Evolutionary conservation across 2,329 filamentous ascomycete genomes (phyloP).

Genomic region (Emydomyces testavorans): DNA sequence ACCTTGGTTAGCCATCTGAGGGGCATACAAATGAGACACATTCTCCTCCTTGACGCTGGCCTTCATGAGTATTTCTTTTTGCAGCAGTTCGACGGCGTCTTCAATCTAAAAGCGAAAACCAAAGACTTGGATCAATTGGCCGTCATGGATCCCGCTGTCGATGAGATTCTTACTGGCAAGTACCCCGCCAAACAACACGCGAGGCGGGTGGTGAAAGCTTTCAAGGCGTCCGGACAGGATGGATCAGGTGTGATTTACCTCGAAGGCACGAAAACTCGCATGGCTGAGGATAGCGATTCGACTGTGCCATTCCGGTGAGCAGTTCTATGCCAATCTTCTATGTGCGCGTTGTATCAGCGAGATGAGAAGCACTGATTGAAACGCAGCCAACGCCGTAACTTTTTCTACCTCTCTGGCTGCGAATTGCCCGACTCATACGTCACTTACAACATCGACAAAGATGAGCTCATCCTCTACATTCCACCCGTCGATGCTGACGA

Average conservation of each 20-base stretch:
- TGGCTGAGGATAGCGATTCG: constrained; percentile 84
- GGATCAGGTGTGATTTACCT: constrained; percentile 70
- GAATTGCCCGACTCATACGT: constrained; percentile 68
- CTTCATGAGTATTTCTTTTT: too few species aligned
- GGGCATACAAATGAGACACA: neutral
- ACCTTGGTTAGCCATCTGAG: constrained; percentile 4
- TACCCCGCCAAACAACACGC: constrained; percentile 82
- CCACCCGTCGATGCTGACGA: constrained; percentile 75
- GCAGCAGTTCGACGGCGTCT: too few species aligned
- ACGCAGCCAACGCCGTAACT: constrained; percentile 62
- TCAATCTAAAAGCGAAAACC: too few species aligned
- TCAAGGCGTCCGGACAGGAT: constrained; percentile 53
- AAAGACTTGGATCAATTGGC: neutral
- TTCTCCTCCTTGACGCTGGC: neutral
- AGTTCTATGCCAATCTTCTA: neutral
- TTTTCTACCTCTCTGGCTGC: constrained; percentile 89
- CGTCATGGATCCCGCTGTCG: constrained; percentile 21
- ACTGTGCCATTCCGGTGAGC: constrained; percentile 63
- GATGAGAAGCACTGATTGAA: neutral
- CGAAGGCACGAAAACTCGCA: constrained; percentile 67
- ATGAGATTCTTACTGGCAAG: constrained; percentile 43
- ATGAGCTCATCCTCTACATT: constrained; percentile 75
- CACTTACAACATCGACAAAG: constrained; percentile 64
- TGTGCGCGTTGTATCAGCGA: too few species aligned
- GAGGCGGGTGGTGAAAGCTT: constrained; percentile 66